These are phyloP conservation scores for Rosa rugosa DNA, from an alignment of 306 rosid genomes.

Conservation along the genomic window DNA sequence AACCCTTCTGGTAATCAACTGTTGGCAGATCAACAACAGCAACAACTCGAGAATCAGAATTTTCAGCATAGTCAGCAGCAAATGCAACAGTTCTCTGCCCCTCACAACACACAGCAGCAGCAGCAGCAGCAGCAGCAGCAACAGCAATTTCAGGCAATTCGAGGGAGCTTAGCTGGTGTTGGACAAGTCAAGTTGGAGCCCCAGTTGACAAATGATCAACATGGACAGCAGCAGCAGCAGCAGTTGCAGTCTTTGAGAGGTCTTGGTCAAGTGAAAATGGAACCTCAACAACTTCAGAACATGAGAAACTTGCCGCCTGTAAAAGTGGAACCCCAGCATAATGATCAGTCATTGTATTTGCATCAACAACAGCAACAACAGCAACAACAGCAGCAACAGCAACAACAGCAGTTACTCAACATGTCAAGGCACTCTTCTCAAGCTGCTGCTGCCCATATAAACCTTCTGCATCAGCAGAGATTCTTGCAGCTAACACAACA, in stretches of 20 bases:
- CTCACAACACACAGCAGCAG: conserved; percentile 58
- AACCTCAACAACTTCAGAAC: conserved; percentile 68
- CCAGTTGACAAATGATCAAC: conserved; percentile 71
- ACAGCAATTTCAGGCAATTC: conserved; percentile 75
- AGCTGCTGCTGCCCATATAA: conserved; percentile 86
- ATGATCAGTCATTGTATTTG: conserved; percentile 73
- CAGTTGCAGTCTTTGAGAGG: conserved; percentile 70
- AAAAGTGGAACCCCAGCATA: conserved; percentile 75
- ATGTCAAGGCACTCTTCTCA: conserved; percentile 90
- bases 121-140: conserved; percentile 67
- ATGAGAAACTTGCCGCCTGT: conserved; percentile 57
- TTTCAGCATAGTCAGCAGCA: conserved; percentile 85
- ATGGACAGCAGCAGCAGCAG: conserved; percentile 62
- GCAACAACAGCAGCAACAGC: conserved; percentile 55
- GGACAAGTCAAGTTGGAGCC: conserved; percentile 86
- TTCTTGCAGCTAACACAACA: conserved; percentile 70
- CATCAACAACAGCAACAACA: conserved; percentile 65
- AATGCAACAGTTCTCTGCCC: conserved; percentile 80
- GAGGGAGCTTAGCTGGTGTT: conserved; percentile 68
- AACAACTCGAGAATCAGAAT: conserved; percentile 70
- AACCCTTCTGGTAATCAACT: conserved; percentile 70
- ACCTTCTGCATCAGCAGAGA: conserved; percentile 79
- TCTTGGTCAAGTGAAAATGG: conserved; percentile 71
- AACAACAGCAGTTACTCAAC: conserved; percentile 72
- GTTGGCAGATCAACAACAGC: conserved; percentile 78